phyloP scores from a whole-genome alignment of 176 grass and related monocot genomes.

The Carex kokanica region DNA sequence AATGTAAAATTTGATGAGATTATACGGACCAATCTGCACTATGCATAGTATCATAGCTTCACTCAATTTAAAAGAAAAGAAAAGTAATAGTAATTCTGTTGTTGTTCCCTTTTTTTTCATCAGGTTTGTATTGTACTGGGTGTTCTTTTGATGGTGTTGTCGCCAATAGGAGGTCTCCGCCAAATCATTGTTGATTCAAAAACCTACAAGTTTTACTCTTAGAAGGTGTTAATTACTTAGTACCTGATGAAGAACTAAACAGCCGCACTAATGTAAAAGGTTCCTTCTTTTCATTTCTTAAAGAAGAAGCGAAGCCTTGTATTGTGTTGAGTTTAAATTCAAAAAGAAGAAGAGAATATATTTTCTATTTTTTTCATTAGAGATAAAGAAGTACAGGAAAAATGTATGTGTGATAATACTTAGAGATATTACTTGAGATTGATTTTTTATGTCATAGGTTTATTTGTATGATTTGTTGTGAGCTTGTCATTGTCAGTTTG shows the following conservation, averaged over 20 bases:
- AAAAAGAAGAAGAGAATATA: too few relatives aligned
- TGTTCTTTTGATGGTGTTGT: slow-evolving; percentile 58
- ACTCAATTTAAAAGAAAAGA: neutral
- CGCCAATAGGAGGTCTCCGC: slow-evolving; percentile 62
- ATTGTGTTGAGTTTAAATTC: too few relatives aligned
- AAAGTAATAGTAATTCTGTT: neutral
- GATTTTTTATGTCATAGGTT: neutral
- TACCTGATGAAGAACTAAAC: neutral
- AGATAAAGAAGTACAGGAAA: neutral
- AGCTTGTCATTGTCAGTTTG: neutral
- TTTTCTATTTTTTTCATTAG: neutral
- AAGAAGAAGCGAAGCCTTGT: neutral
- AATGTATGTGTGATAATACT: neutral
- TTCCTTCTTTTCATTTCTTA: neutral
- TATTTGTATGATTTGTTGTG: neutral
- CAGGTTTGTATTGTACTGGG: slow-evolving; percentile 56
- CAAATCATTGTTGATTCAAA: slow-evolving; percentile 36
- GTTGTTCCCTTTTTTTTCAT: neutral
- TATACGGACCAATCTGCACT: too few relatives aligned
- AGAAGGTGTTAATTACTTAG: neutral
- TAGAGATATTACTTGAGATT: neutral
- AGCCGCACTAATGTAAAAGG: neutral
- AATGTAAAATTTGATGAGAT: too few relatives aligned
- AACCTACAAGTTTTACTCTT: slow-evolving; percentile 36
- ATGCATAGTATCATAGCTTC: too few relatives aligned